Evolutionary conservation across 2,329 filamentous ascomycete species (phyloP), one percentile per base, ranked within the genome.

Genomic region (Arthrobotrys conoides): DNA sequence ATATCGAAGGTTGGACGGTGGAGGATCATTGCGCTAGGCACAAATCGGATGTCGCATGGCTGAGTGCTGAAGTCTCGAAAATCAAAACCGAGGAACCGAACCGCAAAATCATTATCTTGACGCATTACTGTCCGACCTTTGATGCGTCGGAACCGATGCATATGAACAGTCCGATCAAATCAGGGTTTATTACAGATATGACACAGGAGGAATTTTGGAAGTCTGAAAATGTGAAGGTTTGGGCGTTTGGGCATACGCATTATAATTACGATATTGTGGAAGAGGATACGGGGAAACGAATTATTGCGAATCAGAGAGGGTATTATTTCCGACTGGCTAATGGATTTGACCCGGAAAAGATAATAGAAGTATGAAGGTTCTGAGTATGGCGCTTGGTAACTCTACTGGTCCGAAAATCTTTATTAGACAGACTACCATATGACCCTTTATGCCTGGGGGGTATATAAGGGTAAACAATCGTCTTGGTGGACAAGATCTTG

Each of bases 201-300:
- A 81, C 81, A 0, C 27, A 30, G 0, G 82, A 86, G 75, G 1
- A 3, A 2, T 87, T 85, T 80, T 87, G 84, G 81, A 81, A 4
- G 0, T 84, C 80, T 30, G 24, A 20, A 0, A 81, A 72, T 1
- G 85, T 87, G 18, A 85, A 82, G 80, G 33, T 86, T 0, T 88
- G 86, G 87, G 86, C 84, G 0, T 88, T 87, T 82, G 86, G 87
- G 0, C 86, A 88, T 76, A 88, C 86, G 10, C 86, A 87, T 79
- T 87, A 83, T 80, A 87, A 86, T 71, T 87, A 86, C 80, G 84
- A 85, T 46, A 86, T 85, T 71, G 27, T 71, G 3, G 83, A 84
- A 2, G 81, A 82, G 14, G 67, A 80, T 5, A 80, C 72, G 0
- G 81, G 67, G 3, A 82, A 85, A 69, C 82, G 85, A 30, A 72